Percentiles rank a stretch among this genome's conserved stretches.
Conservation (phyloP, 768 basidiomycete species). For the Podaxis sp. region DNA sequence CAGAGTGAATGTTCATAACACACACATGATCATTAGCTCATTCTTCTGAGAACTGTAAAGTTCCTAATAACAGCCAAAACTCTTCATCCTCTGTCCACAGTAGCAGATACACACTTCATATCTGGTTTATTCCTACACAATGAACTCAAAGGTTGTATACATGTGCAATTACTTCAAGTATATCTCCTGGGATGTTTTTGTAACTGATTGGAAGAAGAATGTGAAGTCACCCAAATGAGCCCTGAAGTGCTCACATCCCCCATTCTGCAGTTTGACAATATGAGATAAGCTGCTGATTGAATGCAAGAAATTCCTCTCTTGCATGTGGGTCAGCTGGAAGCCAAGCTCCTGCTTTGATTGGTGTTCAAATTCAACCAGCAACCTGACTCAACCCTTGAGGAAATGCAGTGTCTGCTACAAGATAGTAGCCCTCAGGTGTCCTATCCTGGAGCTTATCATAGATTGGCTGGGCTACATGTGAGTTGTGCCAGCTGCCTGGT, state of each 20-base stretch:
- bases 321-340: constrained; percentile 20
- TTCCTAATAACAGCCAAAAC: constrained; percentile 19
- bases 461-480: constrained; percentile 36
- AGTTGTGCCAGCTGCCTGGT: constrained; percentile 51
- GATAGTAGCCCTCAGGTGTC: constrained; percentile 40
- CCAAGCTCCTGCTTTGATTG: constrained; percentile 31
- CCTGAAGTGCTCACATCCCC: constrained; percentile 40
- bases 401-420: constrained; percentile 47
- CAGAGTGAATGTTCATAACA: no score
- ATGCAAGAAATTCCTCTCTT: constrained; percentile 6
- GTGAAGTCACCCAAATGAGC: constrained; percentile 23
- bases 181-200: constrained; percentile 13
- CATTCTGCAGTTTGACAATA: constrained; percentile 47
- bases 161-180: constrained; percentile 35
- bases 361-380: constrained; percentile 31
- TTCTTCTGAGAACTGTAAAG: background rate
- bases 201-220: constrained; percentile 38
- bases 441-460: constrained; percentile 30
- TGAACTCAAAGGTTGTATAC: constrained; percentile 32
- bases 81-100: constrained; percentile 31
- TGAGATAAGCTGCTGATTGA: no score
- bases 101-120: constrained; percentile 34
- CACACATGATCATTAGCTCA: background rate
- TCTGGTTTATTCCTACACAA: constrained; percentile 40
- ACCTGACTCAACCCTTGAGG: constrained; percentile 32